Percentiles rank a stretch among this genome's conserved stretches.
Evolutionary conservation across 345 rosid species (phyloP).

Genomic region (Gossypium bickii): DNA sequence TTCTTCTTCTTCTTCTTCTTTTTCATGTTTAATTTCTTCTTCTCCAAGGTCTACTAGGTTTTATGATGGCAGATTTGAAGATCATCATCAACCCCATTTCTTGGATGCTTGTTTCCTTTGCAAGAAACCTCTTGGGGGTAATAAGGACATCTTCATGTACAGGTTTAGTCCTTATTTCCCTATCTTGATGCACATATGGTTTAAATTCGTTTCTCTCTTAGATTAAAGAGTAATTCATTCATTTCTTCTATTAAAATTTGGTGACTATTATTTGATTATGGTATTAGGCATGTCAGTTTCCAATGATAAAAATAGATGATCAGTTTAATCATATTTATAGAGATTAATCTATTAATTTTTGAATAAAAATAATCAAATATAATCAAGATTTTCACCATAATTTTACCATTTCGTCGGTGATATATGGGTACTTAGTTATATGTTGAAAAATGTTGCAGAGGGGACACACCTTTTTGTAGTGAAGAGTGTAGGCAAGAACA

Average conservation of each 20-base stretch:
- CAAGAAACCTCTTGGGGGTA: constrained; percentile 45
- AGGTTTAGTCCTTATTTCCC: constrained; percentile 28
- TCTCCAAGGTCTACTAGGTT: constrained; percentile 52
- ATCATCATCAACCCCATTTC: constrained; percentile 39
- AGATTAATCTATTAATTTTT: too few species aligned
- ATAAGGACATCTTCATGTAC: constrained; percentile 67
- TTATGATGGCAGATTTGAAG: constrained; percentile 49
- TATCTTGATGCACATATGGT: background rate
- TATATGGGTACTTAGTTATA: background rate
- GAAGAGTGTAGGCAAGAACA: constrained; percentile 84
- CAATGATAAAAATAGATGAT: too few species aligned
- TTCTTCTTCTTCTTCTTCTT: background rate
- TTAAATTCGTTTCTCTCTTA: background rate
- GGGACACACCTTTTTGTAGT: constrained; percentile 86
- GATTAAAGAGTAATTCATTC: too few species aligned
- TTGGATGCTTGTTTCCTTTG: constrained; percentile 51
- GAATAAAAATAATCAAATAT: too few species aligned
- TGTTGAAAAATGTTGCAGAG: constrained; percentile 38
- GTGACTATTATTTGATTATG: too few species aligned
- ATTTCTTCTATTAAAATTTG: too few species aligned
- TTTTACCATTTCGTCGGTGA: constrained; percentile 7
- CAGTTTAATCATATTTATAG: too few species aligned
- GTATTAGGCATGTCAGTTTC: too few species aligned
- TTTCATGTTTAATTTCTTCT: constrained; percentile 14
- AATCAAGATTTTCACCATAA: too few species aligned